Base-by-base conservation (phyloP, 768 basidiomycete species). In the Auricularia cornea region DNA sequence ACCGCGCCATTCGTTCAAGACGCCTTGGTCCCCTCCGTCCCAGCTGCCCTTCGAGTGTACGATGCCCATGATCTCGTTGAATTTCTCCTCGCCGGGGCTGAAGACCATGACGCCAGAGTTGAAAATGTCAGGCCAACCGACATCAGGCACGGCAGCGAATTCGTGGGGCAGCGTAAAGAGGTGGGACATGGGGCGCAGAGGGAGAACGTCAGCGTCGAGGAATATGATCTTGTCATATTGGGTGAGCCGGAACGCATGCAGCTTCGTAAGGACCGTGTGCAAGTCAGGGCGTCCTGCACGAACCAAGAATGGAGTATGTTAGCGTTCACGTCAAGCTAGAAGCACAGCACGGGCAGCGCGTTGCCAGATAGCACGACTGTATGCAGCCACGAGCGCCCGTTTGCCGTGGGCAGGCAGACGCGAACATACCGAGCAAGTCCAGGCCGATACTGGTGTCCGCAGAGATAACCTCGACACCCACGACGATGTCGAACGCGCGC, bases 121-220 rank as follows among this genome's bases (percentile, higher is more conserved):
- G 80, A 99, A 99, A 65, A 97, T 95, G 75, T 99, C 97, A 44
- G 97, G 97, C 97, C 97, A 99, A 68, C 97, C 97, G 33, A 94
- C 92, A 74, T 99, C 97, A 12, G 97, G 94, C 8, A 88, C 90
- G 10, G 97, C 97, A 48, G 94, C 88, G 72, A 99, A 94, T 66
- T 91, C 87, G 72, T 88, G 80, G 3, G 89, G 83, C 57, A 90
- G 75, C 35, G 81, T 79, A 75, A 99, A 98, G n/a, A 99, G 85
- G 75, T 96, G 94, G 38, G 92, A 89, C 62, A 99, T 79, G 31
- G 96, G 91, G 59, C 89, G 84, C 60, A 92, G 80, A 61, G 92
- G 91, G 68, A 96, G 88, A 60, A 94, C 85, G 72, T 96, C 93
- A 68, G 93, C 94, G 74, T 96, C 93, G 64, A 97, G 85, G 75